Percentiles rank a stretch among this genome's conserved stretches.
phyloP scores from a whole-genome alignment of 371 early-diverging fungal genomes.

The Zychaea mexicana region DNA sequence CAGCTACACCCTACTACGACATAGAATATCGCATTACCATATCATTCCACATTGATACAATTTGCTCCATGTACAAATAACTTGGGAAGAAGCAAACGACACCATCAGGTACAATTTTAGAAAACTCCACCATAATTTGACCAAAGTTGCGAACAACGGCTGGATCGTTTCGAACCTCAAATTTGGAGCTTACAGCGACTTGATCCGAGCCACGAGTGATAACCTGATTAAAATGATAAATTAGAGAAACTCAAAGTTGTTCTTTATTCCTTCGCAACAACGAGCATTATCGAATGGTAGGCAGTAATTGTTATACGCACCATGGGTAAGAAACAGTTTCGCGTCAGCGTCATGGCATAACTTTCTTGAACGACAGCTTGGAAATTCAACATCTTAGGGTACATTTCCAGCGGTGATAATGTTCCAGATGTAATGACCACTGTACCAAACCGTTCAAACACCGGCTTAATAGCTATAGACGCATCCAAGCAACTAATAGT shows the following conservation, averaged over 20 bases:
- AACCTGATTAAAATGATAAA: slow-evolving; percentile 32
- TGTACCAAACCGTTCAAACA: slow-evolving; percentile 95
- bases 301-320: slow-evolving; percentile 38
- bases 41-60: slow-evolving; percentile 98
- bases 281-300: no score
- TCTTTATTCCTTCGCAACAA: no score
- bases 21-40: slow-evolving; percentile 55
- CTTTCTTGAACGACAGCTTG: slow-evolving; percentile 83
- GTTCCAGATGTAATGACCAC: slow-evolving; percentile 99
- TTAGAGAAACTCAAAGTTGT: no score
- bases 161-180: slow-evolving; percentile 98
- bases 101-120: slow-evolving; percentile 97
- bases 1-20: no score
- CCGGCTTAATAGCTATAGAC: slow-evolving; percentile 95
- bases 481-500: slow-evolving; percentile 92
- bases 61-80: slow-evolving; percentile 99
- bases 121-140: slow-evolving; percentile 94
- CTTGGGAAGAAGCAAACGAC: slow-evolving; percentile 99
- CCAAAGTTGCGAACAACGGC: slow-evolving; percentile 99
- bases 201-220: slow-evolving; percentile 98
- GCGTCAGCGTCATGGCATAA: slow-evolving; percentile 92
- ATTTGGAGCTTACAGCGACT: slow-evolving; percentile 95
- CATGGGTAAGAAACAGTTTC: slow-evolving; percentile 96
- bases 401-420: slow-evolving; percentile 98
- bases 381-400: slow-evolving; percentile 97